phyloP scores from a whole-genome alignment of 768 basidiomycete species.

The Mycena alexandri region DNA sequence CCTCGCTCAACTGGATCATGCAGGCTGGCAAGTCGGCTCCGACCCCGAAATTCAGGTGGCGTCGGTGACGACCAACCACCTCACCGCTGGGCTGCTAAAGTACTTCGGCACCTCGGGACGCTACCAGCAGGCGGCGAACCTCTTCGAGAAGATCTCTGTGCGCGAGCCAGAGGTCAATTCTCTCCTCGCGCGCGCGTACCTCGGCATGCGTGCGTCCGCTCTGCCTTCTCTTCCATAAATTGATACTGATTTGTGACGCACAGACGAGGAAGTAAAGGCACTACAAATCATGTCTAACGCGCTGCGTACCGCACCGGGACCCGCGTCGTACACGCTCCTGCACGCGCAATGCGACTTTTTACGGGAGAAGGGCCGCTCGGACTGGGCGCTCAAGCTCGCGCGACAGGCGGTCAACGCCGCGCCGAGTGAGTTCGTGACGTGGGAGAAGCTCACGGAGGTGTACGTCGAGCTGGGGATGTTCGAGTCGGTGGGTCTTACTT shows the following conservation, averaged over 20 bases:
- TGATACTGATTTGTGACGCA: background rate
- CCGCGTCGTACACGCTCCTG: constrained; percentile 88
- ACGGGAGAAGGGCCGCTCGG: constrained; percentile 83
- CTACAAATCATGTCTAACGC: constrained; percentile 92
- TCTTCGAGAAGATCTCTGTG: constrained; percentile 92
- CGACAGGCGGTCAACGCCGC: constrained; percentile 98
- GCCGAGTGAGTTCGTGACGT: constrained; percentile 98
- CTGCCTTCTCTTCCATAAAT: background rate
- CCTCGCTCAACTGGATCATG: background rate
- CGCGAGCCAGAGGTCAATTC: constrained; percentile 92
- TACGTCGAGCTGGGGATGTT: constrained; percentile 93
- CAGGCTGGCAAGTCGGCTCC: constrained; percentile 98
- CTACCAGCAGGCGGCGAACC: constrained; percentile 88
- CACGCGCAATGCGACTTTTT: constrained; percentile 97
- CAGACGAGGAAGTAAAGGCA: constrained; percentile 99
- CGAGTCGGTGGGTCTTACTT: constrained; percentile 71
- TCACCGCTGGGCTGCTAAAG: constrained; percentile 94
- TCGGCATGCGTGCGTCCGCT: constrained; percentile 91
- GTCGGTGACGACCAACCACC: constrained; percentile 94
- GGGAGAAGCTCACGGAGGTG: constrained; percentile 97
- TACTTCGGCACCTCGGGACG: constrained; percentile 96
- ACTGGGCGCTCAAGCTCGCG: constrained; percentile 94
- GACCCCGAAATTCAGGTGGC: constrained; percentile 99
- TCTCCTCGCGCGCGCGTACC: constrained; percentile 88
- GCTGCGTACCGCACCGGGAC: constrained; percentile 81